phyloP scores from a whole-genome alignment of 768 basidiomycete species.

The Xanthoconium purpureum region DNA sequence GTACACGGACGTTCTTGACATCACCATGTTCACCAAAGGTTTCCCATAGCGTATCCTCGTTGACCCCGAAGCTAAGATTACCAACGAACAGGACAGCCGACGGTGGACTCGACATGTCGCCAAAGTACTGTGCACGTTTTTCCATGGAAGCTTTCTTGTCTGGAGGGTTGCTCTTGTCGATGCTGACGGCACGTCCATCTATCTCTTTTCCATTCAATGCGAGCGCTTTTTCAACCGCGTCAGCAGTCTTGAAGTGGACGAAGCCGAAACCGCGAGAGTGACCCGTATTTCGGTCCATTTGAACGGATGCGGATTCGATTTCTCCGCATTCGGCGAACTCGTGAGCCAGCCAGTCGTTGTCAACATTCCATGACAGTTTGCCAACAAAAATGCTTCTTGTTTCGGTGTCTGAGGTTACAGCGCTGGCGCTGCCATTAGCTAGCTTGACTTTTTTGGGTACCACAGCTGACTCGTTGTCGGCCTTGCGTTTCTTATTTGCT shows the following conservation, averaged over 20 bases:
- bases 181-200: conserved; percentile 84
- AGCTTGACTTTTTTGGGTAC: conserved; percentile 83
- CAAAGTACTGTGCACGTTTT: conserved; percentile 73
- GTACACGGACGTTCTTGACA: conserved; percentile 83
- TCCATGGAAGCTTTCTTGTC: conserved; percentile 57
- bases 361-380: conserved; percentile 92
- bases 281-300: conserved; percentile 77
- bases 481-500: conserved; percentile 72
- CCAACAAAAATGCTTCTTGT: conserved; percentile 86
- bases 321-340: conserved; percentile 91
- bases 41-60: conserved; percentile 86
- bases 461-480: conserved; percentile 54
- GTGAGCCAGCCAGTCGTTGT: conserved; percentile 89
- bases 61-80: conserved; percentile 77
- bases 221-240: conserved; percentile 79
- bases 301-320: conserved; percentile 85
- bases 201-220: conserved; percentile 82
- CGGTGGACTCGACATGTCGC: conserved; percentile 65
- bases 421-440: conserved; percentile 45
- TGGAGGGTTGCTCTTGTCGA: conserved; percentile 72
- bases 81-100: conserved; percentile 85
- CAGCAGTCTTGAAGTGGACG: conserved; percentile 68
- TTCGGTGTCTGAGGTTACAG: conserved; percentile 40
- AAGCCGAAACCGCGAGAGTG: conserved; percentile 85
- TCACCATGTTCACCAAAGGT: conserved; percentile 84